Base-by-base conservation (phyloP, 176 grass and related monocot genomes). In the Lolium perenne region DNA sequence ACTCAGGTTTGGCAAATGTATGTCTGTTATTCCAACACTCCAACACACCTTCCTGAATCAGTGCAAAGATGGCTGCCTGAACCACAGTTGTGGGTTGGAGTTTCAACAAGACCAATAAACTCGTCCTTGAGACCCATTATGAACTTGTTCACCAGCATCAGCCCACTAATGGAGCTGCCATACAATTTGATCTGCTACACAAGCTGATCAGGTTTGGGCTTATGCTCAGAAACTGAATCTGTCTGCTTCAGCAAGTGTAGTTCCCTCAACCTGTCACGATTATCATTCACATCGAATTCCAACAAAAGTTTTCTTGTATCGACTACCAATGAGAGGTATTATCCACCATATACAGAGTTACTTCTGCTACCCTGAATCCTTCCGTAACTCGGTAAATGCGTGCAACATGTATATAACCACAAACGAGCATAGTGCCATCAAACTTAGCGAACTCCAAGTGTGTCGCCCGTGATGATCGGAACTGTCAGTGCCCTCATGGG, bases 1-100 rank as follows among this genome's bases (percentile, higher is more conserved):
- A 63, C 26, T 26, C 11, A 13, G 5, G 22, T 23, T 63, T 63
- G 60, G 60, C 26, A 63, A 63, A 63, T 29, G 4, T 25, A 14
- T 22, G 23, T 63, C 23, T 63, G 22, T 63, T 26, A 63, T 63
- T 63, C 60, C 60, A 29, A 63, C 23, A 9, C n/a, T 26, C 60
- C 60, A 63, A 63, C 60, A 26, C 60, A 63, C 60, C 60, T 63
- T 63, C 60, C 60, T 63, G 60, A 63, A 63, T 63, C 60, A 63
- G 22, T 63, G 60, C 60, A 63, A 63, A 13, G 60, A 23, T 63
- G 26, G 60, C 22, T 63, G 60, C 60, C 60, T 26, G 23, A 63
- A 63, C 22, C 22, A 63, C 10, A 63, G 60, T 63, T 63, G 4
- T 63, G 23, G 10, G 60, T 29, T 63, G 60, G 60, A 63, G 60